Conservation (phyloP, 2,329 filamentous ascomycete species). For the Polychaeton citri region DNA sequence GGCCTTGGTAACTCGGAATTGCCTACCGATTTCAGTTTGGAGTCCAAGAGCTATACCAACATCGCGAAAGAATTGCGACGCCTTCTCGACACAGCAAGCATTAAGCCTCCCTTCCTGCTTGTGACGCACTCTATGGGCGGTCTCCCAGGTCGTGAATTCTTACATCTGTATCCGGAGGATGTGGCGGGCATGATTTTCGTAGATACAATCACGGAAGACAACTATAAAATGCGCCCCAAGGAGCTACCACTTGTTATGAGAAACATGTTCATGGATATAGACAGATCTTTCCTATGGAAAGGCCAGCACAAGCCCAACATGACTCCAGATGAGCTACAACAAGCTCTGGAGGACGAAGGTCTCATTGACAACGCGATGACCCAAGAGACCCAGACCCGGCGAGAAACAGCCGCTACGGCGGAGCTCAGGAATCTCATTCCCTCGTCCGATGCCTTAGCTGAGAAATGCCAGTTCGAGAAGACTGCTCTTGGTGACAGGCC, state of each 20-base stretch:
- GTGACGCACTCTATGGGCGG: not conserved
- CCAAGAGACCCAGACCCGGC: not conserved
- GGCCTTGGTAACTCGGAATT: not conserved
- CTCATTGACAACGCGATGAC: not conserved
- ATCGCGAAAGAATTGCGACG: conserved; percentile 1
- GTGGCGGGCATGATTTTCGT: not conserved
- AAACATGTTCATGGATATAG: not conserved
- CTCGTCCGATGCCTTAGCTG: not conserved
- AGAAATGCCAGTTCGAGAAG: not conserved
- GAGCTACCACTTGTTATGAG: not conserved
- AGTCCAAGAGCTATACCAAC: not conserved
- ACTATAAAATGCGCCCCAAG: not conserved
- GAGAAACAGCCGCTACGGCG: not conserved
- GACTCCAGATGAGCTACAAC: conserved; percentile 1
- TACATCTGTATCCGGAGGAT: not conserved
- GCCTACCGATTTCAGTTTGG: not conserved
- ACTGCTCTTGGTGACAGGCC: not conserved
- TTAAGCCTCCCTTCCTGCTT: conserved; percentile 1
- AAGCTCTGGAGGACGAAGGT: not conserved
- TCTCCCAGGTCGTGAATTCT: not conserved
- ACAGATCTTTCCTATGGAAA: not conserved
- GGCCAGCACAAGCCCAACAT: conserved; percentile 1
- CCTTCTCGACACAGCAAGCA: not conserved
- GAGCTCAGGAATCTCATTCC: not conserved
- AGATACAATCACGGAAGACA: not conserved